Evolutionary conservation across 495 filamentous ascomycete species (phyloP).

Genomic region (Neurospora discreta): DNA sequence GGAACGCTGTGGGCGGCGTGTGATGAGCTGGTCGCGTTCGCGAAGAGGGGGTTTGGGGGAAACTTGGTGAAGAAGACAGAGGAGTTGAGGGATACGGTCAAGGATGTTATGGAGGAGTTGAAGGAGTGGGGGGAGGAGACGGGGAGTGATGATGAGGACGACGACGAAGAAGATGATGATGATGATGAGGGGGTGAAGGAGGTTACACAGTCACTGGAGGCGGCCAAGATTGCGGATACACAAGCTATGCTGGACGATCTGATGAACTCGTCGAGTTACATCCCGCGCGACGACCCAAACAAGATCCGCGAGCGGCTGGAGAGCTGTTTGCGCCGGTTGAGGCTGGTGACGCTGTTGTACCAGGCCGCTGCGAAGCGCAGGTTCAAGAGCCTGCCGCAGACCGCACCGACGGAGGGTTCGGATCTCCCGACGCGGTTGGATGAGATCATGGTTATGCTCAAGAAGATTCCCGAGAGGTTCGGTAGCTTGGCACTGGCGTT

Average conservation of each 20-base stretch:
- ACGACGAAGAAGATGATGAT: conserved; percentile 20
- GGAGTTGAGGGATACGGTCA: conserved; percentile 56
- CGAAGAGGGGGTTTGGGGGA: conserved; percentile 51
- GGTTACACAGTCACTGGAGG: conserved; percentile 13
- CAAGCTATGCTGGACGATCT: conserved; percentile 43
- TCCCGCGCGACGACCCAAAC: conserved; percentile 44
- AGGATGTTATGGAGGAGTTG: conserved; percentile 73
- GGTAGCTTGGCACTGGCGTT: conserved; percentile 33
- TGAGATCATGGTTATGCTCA: conserved; percentile 30
- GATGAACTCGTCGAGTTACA: conserved; percentile 42
- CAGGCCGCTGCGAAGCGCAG: conserved; percentile 49
- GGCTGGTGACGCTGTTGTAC: conserved; percentile 47
- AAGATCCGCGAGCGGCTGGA: conserved; percentile 46
- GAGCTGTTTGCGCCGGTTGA: conserved; percentile 43
- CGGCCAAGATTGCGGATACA: conserved; percentile 12
- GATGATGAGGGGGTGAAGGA: conserved; percentile 9
- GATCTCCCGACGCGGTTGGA: conserved; percentile 28
- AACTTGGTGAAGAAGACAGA: conserved; percentile 51
- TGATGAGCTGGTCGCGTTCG: conserved; percentile 53
- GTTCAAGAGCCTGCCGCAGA: conserved; percentile 39
- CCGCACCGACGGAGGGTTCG: conserved; percentile 17
- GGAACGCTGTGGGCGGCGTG: conserved; percentile 61
- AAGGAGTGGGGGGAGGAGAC: conserved; percentile 74
- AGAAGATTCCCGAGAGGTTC: conserved; percentile 30
- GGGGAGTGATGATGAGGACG: conserved; percentile 35